Percentiles rank a stretch among this genome's conserved stretches.
Conservation (phyloP, 805 yeast genomes). For the Pichia eremophila region DNA sequence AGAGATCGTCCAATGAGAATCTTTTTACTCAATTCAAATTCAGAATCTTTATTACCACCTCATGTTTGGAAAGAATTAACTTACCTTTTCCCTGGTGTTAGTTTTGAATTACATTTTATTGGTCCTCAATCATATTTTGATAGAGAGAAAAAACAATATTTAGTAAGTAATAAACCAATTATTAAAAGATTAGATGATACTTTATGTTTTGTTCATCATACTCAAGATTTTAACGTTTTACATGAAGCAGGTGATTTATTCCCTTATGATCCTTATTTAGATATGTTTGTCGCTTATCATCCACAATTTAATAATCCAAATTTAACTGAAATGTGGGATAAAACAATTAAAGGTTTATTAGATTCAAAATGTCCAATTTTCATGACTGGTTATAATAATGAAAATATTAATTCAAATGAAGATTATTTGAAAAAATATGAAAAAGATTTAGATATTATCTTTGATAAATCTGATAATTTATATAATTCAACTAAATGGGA, state of each 20-base stretch:
- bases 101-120: slow-evolving; percentile 80
- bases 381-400: slow-evolving; percentile 80
- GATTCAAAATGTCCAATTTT: slow-evolving; percentile 91
- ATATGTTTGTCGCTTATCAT: slow-evolving; percentile 87
- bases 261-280: slow-evolving; percentile 97
- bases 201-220: slow-evolving; percentile 69
- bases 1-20: slow-evolving; percentile 85
- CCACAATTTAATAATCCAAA: slow-evolving; percentile 89
- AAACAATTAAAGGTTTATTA: slow-evolving; percentile 74
- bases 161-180: slow-evolving; percentile 53
- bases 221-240: slow-evolving; percentile 82
- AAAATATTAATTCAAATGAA: slow-evolving; percentile 63
- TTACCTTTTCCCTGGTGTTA: slow-evolving; percentile 71
- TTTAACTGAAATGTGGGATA: slow-evolving; percentile 69
- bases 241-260: slow-evolving; percentile 91
- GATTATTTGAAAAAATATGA: slow-evolving; percentile 60
- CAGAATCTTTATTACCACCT: slow-evolving; percentile 88
- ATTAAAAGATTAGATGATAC: slow-evolving; percentile 66
- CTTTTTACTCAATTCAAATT: slow-evolving; percentile 83
- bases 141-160: slow-evolving; percentile 53
- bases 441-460: slow-evolving; percentile 71
- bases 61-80: slow-evolving; percentile 94
- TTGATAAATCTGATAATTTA: slow-evolving; percentile 62
- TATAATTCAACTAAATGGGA: slow-evolving; percentile 92
- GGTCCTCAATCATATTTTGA: slow-evolving; percentile 90